These are phyloP conservation scores for Podila verticillata DNA, from an alignment of 192 early-diverging fungal species.

Conservation along the genomic window DNA sequence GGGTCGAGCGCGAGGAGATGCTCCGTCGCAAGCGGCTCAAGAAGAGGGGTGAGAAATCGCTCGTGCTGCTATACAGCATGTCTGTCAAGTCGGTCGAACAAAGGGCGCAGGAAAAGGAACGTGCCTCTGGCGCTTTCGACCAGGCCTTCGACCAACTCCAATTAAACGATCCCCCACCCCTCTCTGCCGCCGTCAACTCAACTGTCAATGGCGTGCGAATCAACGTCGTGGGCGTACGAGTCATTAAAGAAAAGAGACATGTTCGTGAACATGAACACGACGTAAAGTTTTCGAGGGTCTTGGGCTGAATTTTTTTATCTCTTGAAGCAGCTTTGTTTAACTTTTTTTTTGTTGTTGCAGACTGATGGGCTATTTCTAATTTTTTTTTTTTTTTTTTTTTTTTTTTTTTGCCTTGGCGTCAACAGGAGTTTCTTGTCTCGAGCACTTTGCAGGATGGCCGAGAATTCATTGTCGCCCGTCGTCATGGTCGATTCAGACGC, in stretches of 20 bases:
- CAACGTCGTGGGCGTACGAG: slow-evolving; percentile 53
- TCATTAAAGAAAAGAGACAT: slow-evolving; percentile 40
- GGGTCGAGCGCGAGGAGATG: slow-evolving; percentile 27
- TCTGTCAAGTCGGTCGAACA: slow-evolving; percentile 24
- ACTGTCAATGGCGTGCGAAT: slow-evolving; percentile 44
- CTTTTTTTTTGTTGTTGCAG: background rate
- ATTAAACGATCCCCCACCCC: slow-evolving; percentile 1
- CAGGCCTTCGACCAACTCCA: slow-evolving; percentile 23
- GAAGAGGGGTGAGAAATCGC: slow-evolving; percentile 12
- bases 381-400: background rate
- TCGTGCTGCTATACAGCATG: slow-evolving; percentile 23
- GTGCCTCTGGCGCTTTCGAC: slow-evolving; percentile 13
- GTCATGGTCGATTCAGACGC: slow-evolving; percentile 59
- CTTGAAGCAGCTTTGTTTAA: background rate
- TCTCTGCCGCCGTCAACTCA: slow-evolving; percentile 17
- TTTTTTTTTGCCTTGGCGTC: background rate
- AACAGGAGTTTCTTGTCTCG: slow-evolving; percentile 55
- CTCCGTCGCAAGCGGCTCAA: slow-evolving; percentile 11
- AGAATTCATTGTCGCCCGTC: slow-evolving; percentile 48
- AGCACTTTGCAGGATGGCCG: slow-evolving; percentile 24
- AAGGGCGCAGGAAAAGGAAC: slow-evolving; percentile 8
- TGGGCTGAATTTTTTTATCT: background rate
- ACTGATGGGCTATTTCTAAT: background rate
- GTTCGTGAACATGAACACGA: slow-evolving; percentile 50
- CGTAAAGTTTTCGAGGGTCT: slow-evolving; percentile 11